Base-by-base conservation (phyloP, 202 grass and related monocot species). In the Alloteropsis angusta region DNA sequence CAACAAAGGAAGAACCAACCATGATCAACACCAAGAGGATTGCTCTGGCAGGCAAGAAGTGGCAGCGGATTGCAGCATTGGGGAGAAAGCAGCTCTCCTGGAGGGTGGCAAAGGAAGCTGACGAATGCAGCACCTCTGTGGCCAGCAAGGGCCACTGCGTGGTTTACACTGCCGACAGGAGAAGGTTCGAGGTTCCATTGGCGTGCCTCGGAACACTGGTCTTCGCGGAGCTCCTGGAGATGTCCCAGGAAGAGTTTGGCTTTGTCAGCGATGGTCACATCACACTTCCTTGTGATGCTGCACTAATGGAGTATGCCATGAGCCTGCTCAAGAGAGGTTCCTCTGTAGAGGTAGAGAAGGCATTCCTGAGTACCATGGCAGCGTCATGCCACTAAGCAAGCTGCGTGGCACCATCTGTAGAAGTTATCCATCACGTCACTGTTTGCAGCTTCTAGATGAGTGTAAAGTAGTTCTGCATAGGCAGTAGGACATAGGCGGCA, bases 181-280 rank as follows among this genome's bases (percentile, higher is more conserved):
- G 36, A 71, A 19, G 89, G 16, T 92, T 92, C 49, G 62, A 80
- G 79, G 53, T 88, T 4, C 89, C 89, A 34, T 39, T 88, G 28
- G 75, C 50, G 14, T 92, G 83, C 32, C 72, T 88, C 3, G 9
- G 45, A 19, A 92, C 79, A 30, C n/a, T 4, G 11, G 50, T 84
- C 32, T 80, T 88, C 34, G 5, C 54, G 38, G 82, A 88, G 55
- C 66, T 88, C 74, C 36, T 92, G 9, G 58, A 4, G 67, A 83
- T 88, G 53, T 88, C 83, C 18, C 62, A 88, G 64, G 83, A 88
- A 32, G 89, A 83, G 83, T 92, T 85, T 22, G 89, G 83, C 9
- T 80, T 86, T 28, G n/a, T 58, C 4, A 28, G 79, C 3, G 49
- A 88, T 16, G 75, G 63, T 42, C 74, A 21, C 7, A 92, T 88